These are phyloP conservation scores for Apiospora kogelbergensis DNA, from an alignment of 2,329 filamentous ascomycete species.

Conservation along the genomic window DNA sequence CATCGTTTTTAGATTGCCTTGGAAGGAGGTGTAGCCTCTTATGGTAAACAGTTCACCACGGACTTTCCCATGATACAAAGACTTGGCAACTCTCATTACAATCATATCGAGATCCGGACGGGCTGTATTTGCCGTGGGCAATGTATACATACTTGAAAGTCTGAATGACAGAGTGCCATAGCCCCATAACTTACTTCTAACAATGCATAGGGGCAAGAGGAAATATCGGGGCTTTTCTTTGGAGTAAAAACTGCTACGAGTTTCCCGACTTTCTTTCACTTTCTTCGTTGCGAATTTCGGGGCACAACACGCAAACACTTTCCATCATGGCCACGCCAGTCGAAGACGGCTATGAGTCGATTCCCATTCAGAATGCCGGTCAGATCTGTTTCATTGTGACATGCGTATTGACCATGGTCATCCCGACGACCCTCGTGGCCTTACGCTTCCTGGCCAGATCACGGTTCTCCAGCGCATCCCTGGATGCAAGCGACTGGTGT, in stretches of 20 bases:
- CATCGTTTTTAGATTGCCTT: not conserved
- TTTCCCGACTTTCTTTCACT: not conserved
- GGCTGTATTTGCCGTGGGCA: no score
- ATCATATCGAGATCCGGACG: not conserved
- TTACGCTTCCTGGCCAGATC: slow-evolving; percentile 12
- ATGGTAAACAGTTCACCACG: not conserved
- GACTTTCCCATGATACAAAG: not conserved
- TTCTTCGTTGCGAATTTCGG: no score
- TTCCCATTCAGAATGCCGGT: slow-evolving; percentile 13
- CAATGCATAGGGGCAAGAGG: not conserved
- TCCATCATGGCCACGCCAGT: not conserved
- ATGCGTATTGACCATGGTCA: slow-evolving; percentile 3
- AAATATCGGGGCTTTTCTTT: not conserved
- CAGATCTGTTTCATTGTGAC: slow-evolving; percentile 10
- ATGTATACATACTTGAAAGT: no score
- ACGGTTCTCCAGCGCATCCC: not conserved
- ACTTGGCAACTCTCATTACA: not conserved
- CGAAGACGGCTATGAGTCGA: slow-evolving; percentile 7
- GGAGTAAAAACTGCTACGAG: not conserved
- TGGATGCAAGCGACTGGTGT: slow-evolving; percentile 13
- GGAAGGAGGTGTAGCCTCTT: not conserved
- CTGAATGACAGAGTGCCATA: no score
- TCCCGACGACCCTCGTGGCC: slow-evolving; percentile 10
- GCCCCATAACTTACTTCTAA: no score
- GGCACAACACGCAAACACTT: no score